Conservation (phyloP, 495 filamentous ascomycete species). For the Penicillium dipodomyicola region DNA sequence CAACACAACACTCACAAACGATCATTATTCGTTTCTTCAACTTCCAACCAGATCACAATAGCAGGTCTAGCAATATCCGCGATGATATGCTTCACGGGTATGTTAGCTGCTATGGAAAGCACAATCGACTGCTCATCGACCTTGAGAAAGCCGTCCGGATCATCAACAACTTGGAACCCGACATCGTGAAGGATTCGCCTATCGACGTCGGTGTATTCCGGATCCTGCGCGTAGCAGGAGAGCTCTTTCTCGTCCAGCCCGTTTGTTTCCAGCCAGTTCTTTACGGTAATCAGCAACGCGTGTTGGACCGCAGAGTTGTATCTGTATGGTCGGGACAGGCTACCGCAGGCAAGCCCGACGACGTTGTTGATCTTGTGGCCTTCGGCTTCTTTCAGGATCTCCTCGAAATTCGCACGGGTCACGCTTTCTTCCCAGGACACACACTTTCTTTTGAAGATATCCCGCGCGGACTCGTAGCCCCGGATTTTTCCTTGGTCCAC, state of each 20-base stretch:
- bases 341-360: not conserved
- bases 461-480: too few relatives aligned
- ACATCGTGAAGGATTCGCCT: not conserved
- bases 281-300: not conserved
- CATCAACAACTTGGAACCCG: conserved; percentile 1
- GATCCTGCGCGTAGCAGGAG: not conserved
- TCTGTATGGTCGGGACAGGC: not conserved
- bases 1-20: not conserved
- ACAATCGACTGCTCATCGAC: conserved; percentile 3
- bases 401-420: not conserved
- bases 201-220: not conserved
- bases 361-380: not conserved
- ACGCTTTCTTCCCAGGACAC: not conserved
- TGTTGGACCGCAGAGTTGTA: not conserved
- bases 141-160: not conserved
- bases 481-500: too few relatives aligned
- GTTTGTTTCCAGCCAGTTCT: not conserved
- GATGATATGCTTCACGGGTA: not conserved
- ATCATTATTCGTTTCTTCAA: not conserved
- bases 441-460: not conserved
- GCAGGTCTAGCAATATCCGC: conserved; percentile 5
- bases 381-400: not conserved
- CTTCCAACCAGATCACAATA: not conserved
- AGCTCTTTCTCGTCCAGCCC: not conserved
- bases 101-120: not conserved